Base-by-base conservation (phyloP, 805 yeast species). In the Candida germanica region DNA sequence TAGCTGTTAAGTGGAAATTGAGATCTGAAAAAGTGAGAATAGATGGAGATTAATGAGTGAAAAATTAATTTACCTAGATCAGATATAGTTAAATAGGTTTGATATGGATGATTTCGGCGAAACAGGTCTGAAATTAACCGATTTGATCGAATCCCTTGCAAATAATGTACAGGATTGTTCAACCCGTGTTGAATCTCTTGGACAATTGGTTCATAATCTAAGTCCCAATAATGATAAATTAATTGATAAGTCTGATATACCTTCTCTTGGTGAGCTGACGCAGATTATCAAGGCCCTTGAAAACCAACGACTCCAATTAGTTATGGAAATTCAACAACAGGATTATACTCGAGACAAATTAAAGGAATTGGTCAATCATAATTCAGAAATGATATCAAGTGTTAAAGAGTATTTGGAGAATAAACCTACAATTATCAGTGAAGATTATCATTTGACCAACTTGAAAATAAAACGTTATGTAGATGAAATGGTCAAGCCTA, bases 311-410 rank as follows among this genome's bases (percentile, higher is more conserved):
- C 36, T 64, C 5, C 48, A 46, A 6, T 43, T 64, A 19, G 53
- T 64, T 0, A 58, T 61, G 66, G 62, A 56, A n/a, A 42, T 67
- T n/a, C 72, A 67, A 42, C 49, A 54, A 26, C 69, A 65, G 32
- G 68, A 64, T 29, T 62, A 47, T 31, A 36, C 62, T 3, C 33
- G 54, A 5, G 58, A 48, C 6, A 59, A 62, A 40, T 40, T 66
- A n/a, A 25, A 36, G 13, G 69, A 61, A 25, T 42, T 67, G 31
- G 47, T 63, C 3, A 46, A 40, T 20, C 69, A 61, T 36, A 59
- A 63, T 40, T 51, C 56, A 26, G 66, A 58, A 13, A 56, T 65
- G 20, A 46, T 64, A 6, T 53, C 48, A 7, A 56, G 59, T 7
- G 60, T 66, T 14, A 54, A 58, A 27, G 62, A 58, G 11, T 61